Evolutionary conservation across 176 grass and related monocot species (phyloP), one percentile per base, ranked within the genome.

Genomic region (Avena atlantica): DNA sequence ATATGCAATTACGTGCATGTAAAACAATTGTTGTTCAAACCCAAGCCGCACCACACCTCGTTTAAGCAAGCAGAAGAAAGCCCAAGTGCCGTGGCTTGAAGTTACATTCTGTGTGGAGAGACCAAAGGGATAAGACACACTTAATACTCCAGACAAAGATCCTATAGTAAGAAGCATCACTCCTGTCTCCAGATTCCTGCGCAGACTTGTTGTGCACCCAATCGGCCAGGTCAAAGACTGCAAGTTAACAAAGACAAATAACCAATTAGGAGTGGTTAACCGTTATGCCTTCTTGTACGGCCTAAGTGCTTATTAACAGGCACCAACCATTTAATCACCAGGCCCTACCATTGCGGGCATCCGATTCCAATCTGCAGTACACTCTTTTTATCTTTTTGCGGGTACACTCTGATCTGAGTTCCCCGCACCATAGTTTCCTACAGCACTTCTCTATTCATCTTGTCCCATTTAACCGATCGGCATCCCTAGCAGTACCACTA

Each of bases 391-490:
- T 34, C 4, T 31, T 31, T 31, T 34, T 34, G 31, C 31, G 31
- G 31, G 31, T 34, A 34, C 31, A 3, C 21, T 17, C 66, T 70
- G 49, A 74, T 17, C 66, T 70, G 49, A 74, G 67, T 75, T 79
- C 80, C 74, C 45, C 8, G 80, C 89, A 84, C 89, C 89, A 80
- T 87, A 82, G 78, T 27, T 86, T 90, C 83, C 59, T 60, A 25
- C 21, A 25, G 5, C 50, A 73, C 45, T 86, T 70, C 12, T 83
- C 53, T 79, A 66, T 29, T 29, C 42, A 15, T 49, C 42, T 49
- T 74, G 66, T 64, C 75, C 44, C 29, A 4, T 29, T 75, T 31
- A 20, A 42, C 13, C 48, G 25, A 53, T 31, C 19, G 14, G 8
- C 55, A 15, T 78, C 31, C 57, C 11, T 42, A 4, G 6, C 9